Percentiles rank a stretch among this genome's conserved stretches.
These are phyloP conservation scores for Kandelia obovata DNA, from an alignment of 345 rosid genomes.

Conservation along the genomic window DNA sequence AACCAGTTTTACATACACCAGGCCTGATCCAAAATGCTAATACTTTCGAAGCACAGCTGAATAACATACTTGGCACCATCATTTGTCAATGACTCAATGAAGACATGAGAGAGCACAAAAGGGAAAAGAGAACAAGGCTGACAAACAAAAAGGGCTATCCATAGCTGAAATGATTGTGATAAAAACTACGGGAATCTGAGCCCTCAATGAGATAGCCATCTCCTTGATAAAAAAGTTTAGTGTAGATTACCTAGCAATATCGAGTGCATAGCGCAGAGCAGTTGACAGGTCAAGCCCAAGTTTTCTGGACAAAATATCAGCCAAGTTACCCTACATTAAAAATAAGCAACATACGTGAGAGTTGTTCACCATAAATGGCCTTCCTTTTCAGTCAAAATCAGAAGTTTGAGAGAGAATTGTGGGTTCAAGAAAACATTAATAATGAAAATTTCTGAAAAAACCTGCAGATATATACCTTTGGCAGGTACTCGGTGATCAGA, in stretches of 20 bases:
- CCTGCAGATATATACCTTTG: conserved; percentile 28
- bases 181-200: neutral
- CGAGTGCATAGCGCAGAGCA: conserved; percentile 52
- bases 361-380: too few species aligned
- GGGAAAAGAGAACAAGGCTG: neutral
- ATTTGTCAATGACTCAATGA: neutral
- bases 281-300: conserved; percentile 41
- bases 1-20: too few species aligned
- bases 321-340: conserved; percentile 39
- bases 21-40: too few species aligned
- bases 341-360: neutral
- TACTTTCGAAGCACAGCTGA: neutral
- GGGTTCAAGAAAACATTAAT: too few species aligned
- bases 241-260: conserved; percentile 43
- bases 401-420: too few species aligned
- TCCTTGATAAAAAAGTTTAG: too few species aligned
- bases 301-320: conserved; percentile 31
- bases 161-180: neutral
- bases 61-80: neutral
- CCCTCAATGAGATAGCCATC: too few species aligned
- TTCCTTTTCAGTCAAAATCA: too few species aligned
- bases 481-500: conserved; percentile 50
- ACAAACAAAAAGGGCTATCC: neutral
- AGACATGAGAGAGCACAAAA: neutral
- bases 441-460: neutral